These are phyloP conservation scores for Sclerotinia sclerotiorum DNA, from an alignment of 2,329 filamentous ascomycete genomes.

Conservation along the genomic window DNA sequence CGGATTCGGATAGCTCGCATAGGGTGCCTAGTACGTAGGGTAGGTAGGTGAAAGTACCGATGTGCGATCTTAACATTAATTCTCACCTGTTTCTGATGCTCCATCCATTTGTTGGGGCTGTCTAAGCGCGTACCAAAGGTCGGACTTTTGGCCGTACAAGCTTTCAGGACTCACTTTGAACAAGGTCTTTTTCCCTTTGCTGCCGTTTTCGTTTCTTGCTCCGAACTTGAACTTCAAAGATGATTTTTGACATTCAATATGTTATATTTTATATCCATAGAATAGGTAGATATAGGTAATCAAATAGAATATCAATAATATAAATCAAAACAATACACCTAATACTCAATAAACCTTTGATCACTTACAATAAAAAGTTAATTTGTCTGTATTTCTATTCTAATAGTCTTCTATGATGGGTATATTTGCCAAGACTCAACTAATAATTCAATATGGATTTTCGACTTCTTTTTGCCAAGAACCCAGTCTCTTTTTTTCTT, in stretches of 20 bases:
- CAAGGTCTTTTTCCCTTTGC: not conserved
- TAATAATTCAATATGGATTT: not conserved
- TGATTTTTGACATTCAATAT: not conserved
- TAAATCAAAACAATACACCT: not conserved
- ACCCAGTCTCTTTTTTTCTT: not conserved
- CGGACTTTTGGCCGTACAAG: not conserved
- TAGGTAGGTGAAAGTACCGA: not conserved
- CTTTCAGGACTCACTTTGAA: not conserved
- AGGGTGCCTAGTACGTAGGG: not conserved
- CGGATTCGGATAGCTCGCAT: constrained; percentile 6
- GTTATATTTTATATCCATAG: not conserved
- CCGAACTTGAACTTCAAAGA: not conserved
- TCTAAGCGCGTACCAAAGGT: not conserved
- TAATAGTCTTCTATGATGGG: not conserved
- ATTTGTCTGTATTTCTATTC: not conserved
- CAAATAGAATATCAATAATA: no score
- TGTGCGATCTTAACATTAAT: not conserved
- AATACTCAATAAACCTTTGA: no score
- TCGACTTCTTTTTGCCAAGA: not conserved
- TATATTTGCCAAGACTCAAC: not conserved
- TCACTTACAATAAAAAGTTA: not conserved
- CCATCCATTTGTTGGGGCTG: not conserved
- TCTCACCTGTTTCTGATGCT: not conserved
- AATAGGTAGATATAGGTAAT: not conserved
- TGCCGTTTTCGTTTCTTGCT: not conserved